These are phyloP conservation scores for Saccharomycopsis amapae DNA, from an alignment of 805 yeast genomes.

Conservation along the genomic window DNA sequence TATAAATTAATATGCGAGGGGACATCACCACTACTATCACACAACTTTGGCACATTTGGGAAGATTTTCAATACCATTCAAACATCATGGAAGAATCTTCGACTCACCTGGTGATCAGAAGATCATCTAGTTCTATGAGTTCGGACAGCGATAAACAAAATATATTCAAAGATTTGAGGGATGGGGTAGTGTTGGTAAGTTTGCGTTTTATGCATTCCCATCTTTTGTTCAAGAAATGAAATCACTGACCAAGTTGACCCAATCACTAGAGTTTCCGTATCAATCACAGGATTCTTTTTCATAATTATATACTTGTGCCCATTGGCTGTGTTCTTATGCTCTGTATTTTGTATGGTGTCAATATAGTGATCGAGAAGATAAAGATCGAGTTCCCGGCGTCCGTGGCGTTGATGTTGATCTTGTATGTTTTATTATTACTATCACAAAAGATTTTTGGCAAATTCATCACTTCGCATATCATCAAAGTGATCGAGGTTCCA, in stretches of 20 bases:
- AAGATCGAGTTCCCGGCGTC: slow-evolving; percentile 60
- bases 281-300: slow-evolving; percentile 26
- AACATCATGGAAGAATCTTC: too few species aligned
- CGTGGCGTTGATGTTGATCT: slow-evolving; percentile 60
- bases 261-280: slow-evolving; percentile 7
- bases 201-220: not conserved
- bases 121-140: too few species aligned
- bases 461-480: slow-evolving; percentile 26
- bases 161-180: slow-evolving; percentile 7
- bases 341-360: slow-evolving; percentile 45
- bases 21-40: too few species aligned
- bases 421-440: slow-evolving; percentile 40
- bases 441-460: slow-evolving; percentile 34
- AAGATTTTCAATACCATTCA: too few species aligned
- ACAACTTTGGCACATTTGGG: too few species aligned
- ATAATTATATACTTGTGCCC: slow-evolving; percentile 42
- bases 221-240: too few species aligned
- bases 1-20: too few species aligned
- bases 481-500: slow-evolving; percentile 45
- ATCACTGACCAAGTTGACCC: too few species aligned
- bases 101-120: too few species aligned
- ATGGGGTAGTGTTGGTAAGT: slow-evolving; percentile 1
- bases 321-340: slow-evolving; percentile 41
- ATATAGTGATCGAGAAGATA: slow-evolving; percentile 38
- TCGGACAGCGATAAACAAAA: too few species aligned